Percentiles rank a stretch among this genome's conserved stretches.
phyloP scores from a whole-genome alignment of 306 rosid species.

The Geum urbanum region DNA sequence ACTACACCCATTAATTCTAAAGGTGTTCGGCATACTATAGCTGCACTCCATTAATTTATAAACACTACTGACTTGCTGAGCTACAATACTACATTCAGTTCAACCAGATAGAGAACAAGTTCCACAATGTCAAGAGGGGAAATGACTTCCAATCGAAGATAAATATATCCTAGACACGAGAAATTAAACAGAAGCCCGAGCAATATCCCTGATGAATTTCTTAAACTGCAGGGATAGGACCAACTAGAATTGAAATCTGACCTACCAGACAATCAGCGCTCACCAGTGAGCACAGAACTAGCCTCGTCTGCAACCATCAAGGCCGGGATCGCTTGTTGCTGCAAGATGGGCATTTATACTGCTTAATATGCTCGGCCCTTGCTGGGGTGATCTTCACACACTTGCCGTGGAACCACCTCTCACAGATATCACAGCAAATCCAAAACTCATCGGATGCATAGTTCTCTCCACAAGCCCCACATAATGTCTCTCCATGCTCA shows the following conservation, averaged over 20 bases:
- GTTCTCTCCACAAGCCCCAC: constrained; percentile 81
- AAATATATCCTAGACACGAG: constrained; percentile 30
- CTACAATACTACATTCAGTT: constrained; percentile 4
- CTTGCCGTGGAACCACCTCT: constrained; percentile 89
- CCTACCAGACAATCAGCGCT: constrained; percentile 43
- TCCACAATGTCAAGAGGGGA: constrained; percentile 22
- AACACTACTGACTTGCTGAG: constrained; percentile 1
- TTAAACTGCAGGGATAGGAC: constrained; percentile 30
- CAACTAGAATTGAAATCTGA: constrained; percentile 28
- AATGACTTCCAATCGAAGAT: constrained; percentile 18
- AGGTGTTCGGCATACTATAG: too few relatives aligned
- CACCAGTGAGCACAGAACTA: constrained; percentile 26
- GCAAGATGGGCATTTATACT: constrained; percentile 88
- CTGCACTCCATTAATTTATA: constrained; percentile 22
- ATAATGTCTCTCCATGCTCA: constrained; percentile 69
- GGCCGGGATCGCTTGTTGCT: constrained; percentile 70
- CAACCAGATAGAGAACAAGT: constrained; percentile 30
- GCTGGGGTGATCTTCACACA: constrained; percentile 92
- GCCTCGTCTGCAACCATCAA: constrained; percentile 23
- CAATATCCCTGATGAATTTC: constrained; percentile 26
- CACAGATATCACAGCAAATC: constrained; percentile 85
- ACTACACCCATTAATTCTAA: constrained; percentile 7
- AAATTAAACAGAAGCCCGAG: constrained; percentile 26
- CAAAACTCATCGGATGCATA: constrained; percentile 69
- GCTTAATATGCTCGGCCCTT: constrained; percentile 74